phyloP scores from a whole-genome alignment of 371 early-diverging fungal genomes.

The Amoeboaphelidium occidentale region DNA sequence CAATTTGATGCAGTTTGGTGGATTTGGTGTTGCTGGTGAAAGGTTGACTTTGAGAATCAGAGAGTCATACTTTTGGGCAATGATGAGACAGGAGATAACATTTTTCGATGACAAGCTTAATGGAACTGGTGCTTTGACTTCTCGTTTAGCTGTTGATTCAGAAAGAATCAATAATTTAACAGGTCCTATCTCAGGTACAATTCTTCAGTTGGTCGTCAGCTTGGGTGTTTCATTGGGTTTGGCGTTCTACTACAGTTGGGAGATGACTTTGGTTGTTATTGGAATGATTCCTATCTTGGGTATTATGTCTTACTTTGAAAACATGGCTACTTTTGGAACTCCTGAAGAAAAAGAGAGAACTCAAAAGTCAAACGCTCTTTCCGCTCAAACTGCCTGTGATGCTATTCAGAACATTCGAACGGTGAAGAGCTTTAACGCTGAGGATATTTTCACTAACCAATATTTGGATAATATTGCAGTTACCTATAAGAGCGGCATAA shows the following conservation, averaged over 20 bases:
- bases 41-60: slow-evolving; percentile 3
- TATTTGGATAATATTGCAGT: neutral
- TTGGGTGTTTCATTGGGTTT: neutral
- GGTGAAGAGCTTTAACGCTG: slow-evolving; percentile 19
- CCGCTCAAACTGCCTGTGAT: slow-evolving; percentile 9
- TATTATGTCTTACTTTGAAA: slow-evolving; percentile 12
- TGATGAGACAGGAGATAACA: slow-evolving; percentile 1
- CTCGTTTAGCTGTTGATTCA: neutral
- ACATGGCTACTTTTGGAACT: slow-evolving; percentile 8
- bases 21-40: slow-evolving; percentile 10
- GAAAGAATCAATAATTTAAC: neutral
- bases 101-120: slow-evolving; percentile 1
- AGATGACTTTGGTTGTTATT: slow-evolving; percentile 16
- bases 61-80: neutral
- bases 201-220: neutral
- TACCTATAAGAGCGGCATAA: neutral
- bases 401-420: slow-evolving; percentile 14
- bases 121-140: neutral
- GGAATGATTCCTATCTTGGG: slow-evolving; percentile 23
- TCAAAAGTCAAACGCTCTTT: slow-evolving; percentile 7
- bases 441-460: neutral
- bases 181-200: neutral
- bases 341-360: neutral
- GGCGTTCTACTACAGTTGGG: neutral
- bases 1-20: slow-evolving; percentile 5